Evolutionary conservation across 371 early-diverging fungal genomes (phyloP).

Genomic region (Mucor saturninus): DNA sequence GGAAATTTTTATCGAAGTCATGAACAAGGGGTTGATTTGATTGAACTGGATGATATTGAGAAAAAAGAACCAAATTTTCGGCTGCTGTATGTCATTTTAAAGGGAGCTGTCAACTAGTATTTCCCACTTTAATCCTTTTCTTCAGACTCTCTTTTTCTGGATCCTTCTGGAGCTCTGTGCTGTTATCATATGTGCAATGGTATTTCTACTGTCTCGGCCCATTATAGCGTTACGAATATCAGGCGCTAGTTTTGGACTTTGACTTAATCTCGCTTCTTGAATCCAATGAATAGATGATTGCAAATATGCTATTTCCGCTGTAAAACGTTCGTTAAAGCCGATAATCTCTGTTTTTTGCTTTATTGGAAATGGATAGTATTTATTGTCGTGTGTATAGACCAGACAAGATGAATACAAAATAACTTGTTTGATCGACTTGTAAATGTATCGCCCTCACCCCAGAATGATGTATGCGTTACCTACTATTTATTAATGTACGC

Average conservation of each 20-base stretch:
- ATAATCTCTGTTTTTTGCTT: neutral
- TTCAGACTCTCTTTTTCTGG: conserved; percentile 14
- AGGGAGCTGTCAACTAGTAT: neutral
- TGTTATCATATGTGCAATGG: conserved; percentile 1
- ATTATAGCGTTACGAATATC: conserved; percentile 24
- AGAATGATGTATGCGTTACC: conserved; percentile 82
- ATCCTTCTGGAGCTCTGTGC: conserved; percentile 3
- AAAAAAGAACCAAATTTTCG: conserved; percentile 41
- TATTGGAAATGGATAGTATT: conserved; percentile 75
- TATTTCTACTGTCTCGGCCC: conserved; percentile 18
- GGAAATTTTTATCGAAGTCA: conserved; percentile 31
- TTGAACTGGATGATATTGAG: conserved; percentile 24
- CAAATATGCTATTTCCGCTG: conserved; percentile 71
- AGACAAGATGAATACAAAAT: conserved; percentile 68
- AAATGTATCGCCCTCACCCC: conserved; percentile 60
- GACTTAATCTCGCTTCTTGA: conserved; percentile 29
- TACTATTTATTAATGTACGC: conserved; percentile 83
- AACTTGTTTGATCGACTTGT: conserved; percentile 57
- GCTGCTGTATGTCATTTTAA: conserved; percentile 31
- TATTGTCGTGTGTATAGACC: conserved; percentile 74
- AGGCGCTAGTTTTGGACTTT: conserved; percentile 37
- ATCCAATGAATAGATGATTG: conserved; percentile 73
- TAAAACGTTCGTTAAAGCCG: conserved; percentile 72
- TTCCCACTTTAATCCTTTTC: conserved; percentile 17
- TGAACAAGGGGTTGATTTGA: conserved; percentile 14